Evolutionary conservation across 1,139 yeast species (phyloP).

Genomic region (Wickerhamiella infanticola): DNA sequence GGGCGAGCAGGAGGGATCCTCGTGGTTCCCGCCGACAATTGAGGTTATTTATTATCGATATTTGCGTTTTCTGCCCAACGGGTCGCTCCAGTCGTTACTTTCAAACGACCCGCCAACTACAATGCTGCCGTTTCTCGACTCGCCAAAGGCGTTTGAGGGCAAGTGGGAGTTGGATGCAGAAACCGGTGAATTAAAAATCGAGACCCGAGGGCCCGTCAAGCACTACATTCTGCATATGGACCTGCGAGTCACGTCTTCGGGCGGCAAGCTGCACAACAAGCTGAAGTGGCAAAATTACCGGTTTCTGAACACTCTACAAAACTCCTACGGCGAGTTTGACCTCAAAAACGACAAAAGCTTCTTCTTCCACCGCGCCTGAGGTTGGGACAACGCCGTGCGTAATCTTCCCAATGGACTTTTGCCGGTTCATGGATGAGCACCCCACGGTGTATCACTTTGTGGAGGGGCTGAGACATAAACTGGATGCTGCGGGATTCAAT

Average conservation of each 20-base stretch:
- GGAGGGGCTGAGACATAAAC: slow-evolving; percentile 30
- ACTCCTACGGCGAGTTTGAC: slow-evolving; percentile 7
- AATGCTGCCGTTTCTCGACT: slow-evolving; percentile 29
- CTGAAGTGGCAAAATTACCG: slow-evolving; percentile 13
- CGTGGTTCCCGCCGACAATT: slow-evolving; percentile 66
- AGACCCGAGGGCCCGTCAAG: slow-evolving; percentile 8
- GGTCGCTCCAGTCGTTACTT: slow-evolving; percentile 50
- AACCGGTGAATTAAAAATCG: slow-evolving; percentile 5
- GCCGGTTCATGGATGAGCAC: slow-evolving; percentile 60
- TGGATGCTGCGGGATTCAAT: slow-evolving; percentile 33
- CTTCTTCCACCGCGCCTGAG: slow-evolving; percentile 6
- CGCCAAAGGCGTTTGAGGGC: slow-evolving; percentile 5
- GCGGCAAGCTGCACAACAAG: slow-evolving; percentile 15
- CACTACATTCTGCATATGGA: slow-evolving; percentile 8
- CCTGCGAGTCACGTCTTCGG: slow-evolving; percentile 11
- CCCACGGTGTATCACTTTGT: slow-evolving; percentile 94
- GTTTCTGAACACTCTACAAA: slow-evolving; percentile 6
- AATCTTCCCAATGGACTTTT: slow-evolving; percentile 22
- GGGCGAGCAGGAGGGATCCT: slow-evolving; percentile 38
- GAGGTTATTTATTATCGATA: slow-evolving; percentile 82
- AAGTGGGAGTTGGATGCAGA: slow-evolving; percentile 11
- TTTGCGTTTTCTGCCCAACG: slow-evolving; percentile 65
- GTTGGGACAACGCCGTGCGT: background rate
- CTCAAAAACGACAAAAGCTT: slow-evolving; percentile 10
- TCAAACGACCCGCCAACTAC: slow-evolving; percentile 49